These are phyloP conservation scores for Fomitopsis schrenkii DNA, from an alignment of 1,284 basidiomycete genomes.

Conservation along the genomic window DNA sequence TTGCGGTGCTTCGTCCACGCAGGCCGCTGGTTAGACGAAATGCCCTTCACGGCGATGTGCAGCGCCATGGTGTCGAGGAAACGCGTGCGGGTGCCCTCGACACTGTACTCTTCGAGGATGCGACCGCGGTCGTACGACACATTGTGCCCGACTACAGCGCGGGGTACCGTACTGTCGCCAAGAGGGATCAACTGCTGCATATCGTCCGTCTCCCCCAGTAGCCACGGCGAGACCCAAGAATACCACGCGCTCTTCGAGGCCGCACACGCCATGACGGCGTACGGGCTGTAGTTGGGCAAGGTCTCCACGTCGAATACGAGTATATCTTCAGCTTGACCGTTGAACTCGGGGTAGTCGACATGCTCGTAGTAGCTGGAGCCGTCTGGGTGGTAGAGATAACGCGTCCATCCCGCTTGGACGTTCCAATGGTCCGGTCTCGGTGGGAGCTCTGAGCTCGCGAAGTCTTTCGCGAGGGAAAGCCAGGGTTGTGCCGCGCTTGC, in stretches of 20 bases:
- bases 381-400: slow-evolving; percentile 66
- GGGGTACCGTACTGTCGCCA: slow-evolving; percentile 47
- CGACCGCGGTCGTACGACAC: slow-evolving; percentile 92
- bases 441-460: slow-evolving; percentile 55
- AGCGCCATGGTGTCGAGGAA: slow-evolving; percentile 96
- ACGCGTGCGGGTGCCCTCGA: slow-evolving; percentile 68
- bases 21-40: slow-evolving; percentile 92
- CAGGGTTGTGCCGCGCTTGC: slow-evolving; percentile 75
- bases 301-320: slow-evolving; percentile 96
- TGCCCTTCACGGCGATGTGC: slow-evolving; percentile 92
- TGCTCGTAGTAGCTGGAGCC: slow-evolving; percentile 65
- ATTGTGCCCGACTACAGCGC: slow-evolving; percentile 90
- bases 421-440: slow-evolving; percentile 73
- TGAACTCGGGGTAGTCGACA: slow-evolving; percentile 56
- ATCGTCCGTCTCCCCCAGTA: slow-evolving; percentile 66
- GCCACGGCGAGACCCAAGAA: slow-evolving; percentile 93
- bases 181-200: slow-evolving; percentile 77
- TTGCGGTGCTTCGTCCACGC: slow-evolving; percentile 88
- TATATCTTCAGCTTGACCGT: slow-evolving; percentile 63
- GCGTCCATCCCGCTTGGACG: slow-evolving; percentile 85
- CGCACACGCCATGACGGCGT: slow-evolving; percentile 89
- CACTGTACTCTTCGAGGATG: slow-evolving; percentile 80
- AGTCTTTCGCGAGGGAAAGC: slow-evolving; percentile 67
- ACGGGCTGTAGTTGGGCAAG: slow-evolving; percentile 79
- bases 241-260: slow-evolving; percentile 88